phyloP scores from a whole-genome alignment of 2,329 filamentous ascomycete species.

The Chrysosporium keratinophilum region DNA sequence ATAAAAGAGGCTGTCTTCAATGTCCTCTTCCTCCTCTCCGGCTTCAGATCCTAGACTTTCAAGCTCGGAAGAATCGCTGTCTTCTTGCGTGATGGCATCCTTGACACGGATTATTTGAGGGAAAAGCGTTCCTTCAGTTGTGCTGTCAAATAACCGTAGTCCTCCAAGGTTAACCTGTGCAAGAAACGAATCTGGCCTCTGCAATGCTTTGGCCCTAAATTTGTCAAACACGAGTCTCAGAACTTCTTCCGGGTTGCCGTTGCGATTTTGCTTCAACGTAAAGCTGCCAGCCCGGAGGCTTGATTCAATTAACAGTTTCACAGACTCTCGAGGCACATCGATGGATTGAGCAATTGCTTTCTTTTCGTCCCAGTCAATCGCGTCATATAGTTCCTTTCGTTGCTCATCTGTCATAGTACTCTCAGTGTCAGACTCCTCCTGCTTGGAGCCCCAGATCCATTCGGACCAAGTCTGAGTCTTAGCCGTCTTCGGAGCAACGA shows the following conservation, averaged over 20 bases:
- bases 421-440: slow-evolving; percentile 60
- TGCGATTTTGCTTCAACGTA: slow-evolving; percentile 75
- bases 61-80: slow-evolving; percentile 31
- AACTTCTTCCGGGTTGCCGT: slow-evolving; percentile 67
- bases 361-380: slow-evolving; percentile 98
- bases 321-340: slow-evolving; percentile 77
- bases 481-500: slow-evolving; percentile 57
- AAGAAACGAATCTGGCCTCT: slow-evolving; percentile 82
- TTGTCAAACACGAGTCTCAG: slow-evolving; percentile 88
- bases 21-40: slow-evolving; percentile 35
- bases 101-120: slow-evolving; percentile 95
- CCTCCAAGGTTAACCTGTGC: slow-evolving; percentile 84
- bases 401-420: slow-evolving; percentile 90
- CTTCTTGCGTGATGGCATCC: slow-evolving; percentile 43
- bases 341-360: slow-evolving; percentile 76
- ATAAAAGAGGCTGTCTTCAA: slow-evolving; percentile 75
- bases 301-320: slow-evolving; percentile 87
- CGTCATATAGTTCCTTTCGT: slow-evolving; percentile 89
- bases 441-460: slow-evolving; percentile 82
- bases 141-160: slow-evolving; percentile 89
- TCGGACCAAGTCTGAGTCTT: slow-evolving; percentile 76
- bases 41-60: slow-evolving; percentile 23
- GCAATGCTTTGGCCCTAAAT: slow-evolving; percentile 80
- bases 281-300: slow-evolving; percentile 95
- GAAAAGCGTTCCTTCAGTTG: slow-evolving; percentile 79